phyloP scores from a whole-genome alignment of 495 filamentous ascomycete genomes.

The Massariosphaeria phaeospora region DNA sequence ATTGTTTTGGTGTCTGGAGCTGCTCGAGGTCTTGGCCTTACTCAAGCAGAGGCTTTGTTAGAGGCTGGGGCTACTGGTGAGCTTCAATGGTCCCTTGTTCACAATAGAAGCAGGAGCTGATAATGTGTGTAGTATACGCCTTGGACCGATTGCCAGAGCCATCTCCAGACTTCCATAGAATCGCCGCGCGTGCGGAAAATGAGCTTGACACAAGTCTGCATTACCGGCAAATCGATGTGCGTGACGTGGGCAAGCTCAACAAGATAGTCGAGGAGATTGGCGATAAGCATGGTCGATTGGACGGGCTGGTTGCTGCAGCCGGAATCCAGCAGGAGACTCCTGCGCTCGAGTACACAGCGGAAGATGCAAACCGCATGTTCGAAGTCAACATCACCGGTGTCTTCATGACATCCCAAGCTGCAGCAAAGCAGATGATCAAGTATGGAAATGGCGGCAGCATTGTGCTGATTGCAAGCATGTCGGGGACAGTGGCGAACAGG shows the following conservation, averaged over 20 bases:
- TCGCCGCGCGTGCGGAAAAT: slow-evolving; percentile 58
- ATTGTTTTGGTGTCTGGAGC: slow-evolving; percentile 75
- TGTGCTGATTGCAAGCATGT: slow-evolving; percentile 70
- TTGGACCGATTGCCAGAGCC: slow-evolving; percentile 52
- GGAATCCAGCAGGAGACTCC: slow-evolving; percentile 33
- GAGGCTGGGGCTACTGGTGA: slow-evolving; percentile 66
- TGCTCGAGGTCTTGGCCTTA: slow-evolving; percentile 71
- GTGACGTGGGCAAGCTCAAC: slow-evolving; percentile 66
- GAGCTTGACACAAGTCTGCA: slow-evolving; percentile 65
- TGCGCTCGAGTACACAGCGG: slow-evolving; percentile 54
- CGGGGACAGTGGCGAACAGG: slow-evolving; percentile 66
- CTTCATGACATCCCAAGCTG: slow-evolving; percentile 70
- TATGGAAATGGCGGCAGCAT: slow-evolving; percentile 68
- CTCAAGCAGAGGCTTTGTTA: slow-evolving; percentile 72
- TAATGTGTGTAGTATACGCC: slow-evolving; percentile 48
- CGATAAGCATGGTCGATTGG: slow-evolving; percentile 63
- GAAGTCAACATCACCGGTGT: slow-evolving; percentile 73
- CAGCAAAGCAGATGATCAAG: slow-evolving; percentile 71
- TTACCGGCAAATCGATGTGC: slow-evolving; percentile 82
- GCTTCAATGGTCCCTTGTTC: slow-evolving; percentile 1
- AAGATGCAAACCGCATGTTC: slow-evolving; percentile 69
- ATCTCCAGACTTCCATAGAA: slow-evolving; percentile 54
- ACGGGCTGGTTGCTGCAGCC: slow-evolving; percentile 71
- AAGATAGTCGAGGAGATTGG: slow-evolving; percentile 63
- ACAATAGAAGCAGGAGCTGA: background rate